Evolutionary conservation across 1,284 basidiomycete species (phyloP).

Genomic region (Microbotryum violaceum): DNA sequence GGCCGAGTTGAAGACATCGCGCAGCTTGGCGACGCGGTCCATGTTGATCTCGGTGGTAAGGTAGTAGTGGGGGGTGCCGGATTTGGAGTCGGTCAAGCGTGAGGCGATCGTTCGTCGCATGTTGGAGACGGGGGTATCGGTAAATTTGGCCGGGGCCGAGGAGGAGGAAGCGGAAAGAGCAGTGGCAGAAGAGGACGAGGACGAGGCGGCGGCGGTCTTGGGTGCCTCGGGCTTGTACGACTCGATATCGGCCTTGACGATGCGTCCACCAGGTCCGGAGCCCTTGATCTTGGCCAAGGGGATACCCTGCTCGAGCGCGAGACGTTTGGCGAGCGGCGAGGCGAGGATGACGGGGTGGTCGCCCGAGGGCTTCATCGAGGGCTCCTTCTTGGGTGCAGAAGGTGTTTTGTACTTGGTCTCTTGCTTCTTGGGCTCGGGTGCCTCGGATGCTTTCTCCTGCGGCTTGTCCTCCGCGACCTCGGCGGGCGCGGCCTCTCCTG

Average conservation of each 20-base stretch:
- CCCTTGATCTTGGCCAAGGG: constrained; percentile 88
- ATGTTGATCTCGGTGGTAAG: constrained; percentile 92
- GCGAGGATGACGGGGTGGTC: constrained; percentile 66
- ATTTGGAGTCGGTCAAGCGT: constrained; percentile 87
- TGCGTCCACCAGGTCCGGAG: constrained; percentile 85
- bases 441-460: constrained; percentile 41
- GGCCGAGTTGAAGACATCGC: constrained; percentile 85
- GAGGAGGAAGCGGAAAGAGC: constrained; percentile 43
- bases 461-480: constrained; percentile 33
- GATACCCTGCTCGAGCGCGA: constrained; percentile 90
- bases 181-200: constrained; percentile 44
- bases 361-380: constrained; percentile 39
- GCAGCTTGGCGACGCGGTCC: constrained; percentile 90
- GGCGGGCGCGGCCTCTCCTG: constrained; percentile 27
- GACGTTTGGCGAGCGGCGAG: constrained; percentile 89
- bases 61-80: constrained; percentile 95
- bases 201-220: constrained; percentile 22
- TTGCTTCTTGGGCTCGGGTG: constrained; percentile 34
- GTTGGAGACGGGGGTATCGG: constrained; percentile 83
- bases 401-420: constrained; percentile 36
- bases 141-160: constrained; percentile 58
- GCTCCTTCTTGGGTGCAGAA: constrained; percentile 46
- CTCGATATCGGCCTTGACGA: constrained; percentile 89
- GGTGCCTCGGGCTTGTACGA: constrained; percentile 51
- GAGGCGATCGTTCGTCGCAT: constrained; percentile 91